Evolutionary conservation across 352 stramenopile species (phyloP).

Genomic region (Globisporangium sylvaticum): DNA sequence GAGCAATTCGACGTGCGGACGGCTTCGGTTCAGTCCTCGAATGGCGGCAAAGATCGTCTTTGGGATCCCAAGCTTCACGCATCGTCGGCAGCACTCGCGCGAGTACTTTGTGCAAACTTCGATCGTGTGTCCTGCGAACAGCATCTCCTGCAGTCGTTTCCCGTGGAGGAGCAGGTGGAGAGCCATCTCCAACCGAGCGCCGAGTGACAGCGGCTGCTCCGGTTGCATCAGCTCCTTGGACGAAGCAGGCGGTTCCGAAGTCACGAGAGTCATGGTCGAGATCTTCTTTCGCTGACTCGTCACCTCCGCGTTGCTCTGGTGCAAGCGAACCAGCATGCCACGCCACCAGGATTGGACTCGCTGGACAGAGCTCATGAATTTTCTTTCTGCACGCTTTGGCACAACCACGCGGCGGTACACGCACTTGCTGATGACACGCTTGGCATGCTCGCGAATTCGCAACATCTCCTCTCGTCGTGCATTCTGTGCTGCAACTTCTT

Average conservation of each 20-base stretch:
- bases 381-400: slow-evolving; percentile 8
- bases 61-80: slow-evolving; percentile 81
- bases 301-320: slow-evolving; percentile 32
- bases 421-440: slow-evolving; percentile 7
- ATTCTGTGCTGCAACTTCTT: not conserved
- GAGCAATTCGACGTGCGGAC: slow-evolving; percentile 94
- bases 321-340: slow-evolving; percentile 53
- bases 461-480: not conserved
- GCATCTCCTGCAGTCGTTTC: slow-evolving; percentile 89
- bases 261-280: slow-evolving; percentile 45
- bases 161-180: slow-evolving; percentile 71
- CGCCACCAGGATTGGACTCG: slow-evolving; percentile 72
- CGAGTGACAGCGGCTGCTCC: slow-evolving; percentile 50
- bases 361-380: slow-evolving; percentile 17
- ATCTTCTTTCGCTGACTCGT: slow-evolving; percentile 57
- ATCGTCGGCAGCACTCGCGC: slow-evolving; percentile 86
- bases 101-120: slow-evolving; percentile 91
- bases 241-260: slow-evolving; percentile 2
- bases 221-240: slow-evolving; percentile 15
- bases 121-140: slow-evolving; percentile 90
- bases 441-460: slow-evolving; percentile 1
- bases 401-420: slow-evolving; percentile 14
- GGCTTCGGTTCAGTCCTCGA: slow-evolving; percentile 91
- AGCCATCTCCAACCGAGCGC: slow-evolving; percentile 59
- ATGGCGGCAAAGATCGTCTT: slow-evolving; percentile 91